These are phyloP conservation scores for Neurospora sp. DNA, from an alignment of 2,329 filamentous ascomycete species.

Conservation along the genomic window DNA sequence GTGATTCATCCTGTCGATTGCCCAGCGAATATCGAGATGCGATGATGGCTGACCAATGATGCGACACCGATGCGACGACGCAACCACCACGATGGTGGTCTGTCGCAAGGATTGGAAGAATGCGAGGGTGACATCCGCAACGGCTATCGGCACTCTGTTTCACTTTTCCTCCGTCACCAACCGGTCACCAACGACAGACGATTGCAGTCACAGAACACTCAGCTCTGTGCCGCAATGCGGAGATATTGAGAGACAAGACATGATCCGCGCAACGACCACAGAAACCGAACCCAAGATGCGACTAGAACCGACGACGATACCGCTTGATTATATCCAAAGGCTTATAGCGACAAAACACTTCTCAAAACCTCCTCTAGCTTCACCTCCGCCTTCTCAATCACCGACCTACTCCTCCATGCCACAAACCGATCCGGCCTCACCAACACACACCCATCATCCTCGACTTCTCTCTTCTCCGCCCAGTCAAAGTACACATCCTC, in stretches of 20 bases:
- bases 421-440: slow-evolving; percentile 51
- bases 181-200: no score
- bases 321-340: neutral
- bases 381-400: slow-evolving; percentile 10
- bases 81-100: neutral
- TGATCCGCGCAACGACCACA: neutral
- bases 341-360: slow-evolving; percentile 10
- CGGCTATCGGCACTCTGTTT: neutral
- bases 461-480: slow-evolving; percentile 40
- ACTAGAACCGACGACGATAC: neutral
- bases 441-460: slow-evolving; percentile 48
- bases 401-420: slow-evolving; percentile 32
- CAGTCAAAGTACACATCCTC: slow-evolving; percentile 56
- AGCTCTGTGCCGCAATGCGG: neutral
- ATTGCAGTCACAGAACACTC: no score
- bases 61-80: neutral
- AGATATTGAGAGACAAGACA: neutral
- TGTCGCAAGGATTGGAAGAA: neutral
- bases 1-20: neutral
- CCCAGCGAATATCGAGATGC: neutral
- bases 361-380: slow-evolving; percentile 17
- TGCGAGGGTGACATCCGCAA: neutral
- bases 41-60: neutral
- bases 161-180: neutral
- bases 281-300: neutral